These are phyloP conservation scores for Lupinus albus DNA, from an alignment of 306 rosid genomes.

Conservation along the genomic window DNA sequence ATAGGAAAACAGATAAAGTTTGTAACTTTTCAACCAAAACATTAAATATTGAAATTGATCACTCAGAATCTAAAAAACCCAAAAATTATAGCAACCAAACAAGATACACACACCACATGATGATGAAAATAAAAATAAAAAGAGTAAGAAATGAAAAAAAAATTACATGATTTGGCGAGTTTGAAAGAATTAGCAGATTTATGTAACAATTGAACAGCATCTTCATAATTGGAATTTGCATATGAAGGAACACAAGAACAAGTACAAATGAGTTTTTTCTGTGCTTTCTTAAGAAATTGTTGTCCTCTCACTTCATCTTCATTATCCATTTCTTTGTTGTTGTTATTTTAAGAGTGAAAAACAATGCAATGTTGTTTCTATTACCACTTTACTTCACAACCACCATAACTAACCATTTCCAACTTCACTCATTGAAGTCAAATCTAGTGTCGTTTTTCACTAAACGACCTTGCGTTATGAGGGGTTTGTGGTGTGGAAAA, in stretches of 20 bases:
- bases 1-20: neutral
- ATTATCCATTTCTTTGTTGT: constrained; percentile 35
- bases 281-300: constrained; percentile 49
- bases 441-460: no score
- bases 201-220: constrained; percentile 52
- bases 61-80: constrained; percentile 3
- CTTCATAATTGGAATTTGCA: constrained; percentile 44
- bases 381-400: no score
- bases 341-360: no score
- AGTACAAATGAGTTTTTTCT: constrained; percentile 42
- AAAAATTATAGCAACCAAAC: constrained; percentile 15
- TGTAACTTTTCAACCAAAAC: neutral
- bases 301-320: constrained; percentile 47
- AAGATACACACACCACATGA: neutral
- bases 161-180: constrained; percentile 58
- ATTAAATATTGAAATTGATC: neutral
- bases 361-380: no score
- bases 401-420: no score
- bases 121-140: neutral
- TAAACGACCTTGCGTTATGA: no score
- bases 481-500: no score
- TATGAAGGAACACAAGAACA: neutral
- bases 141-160: neutral
- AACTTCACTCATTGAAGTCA: no score
- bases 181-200: constrained; percentile 60